A percentile compares a stretch with the other conserved stretches of the same genome.
These are phyloP conservation scores for Solanum sejunctum DNA, from an alignment of 257 asterid genomes.

Conservation along the genomic window DNA sequence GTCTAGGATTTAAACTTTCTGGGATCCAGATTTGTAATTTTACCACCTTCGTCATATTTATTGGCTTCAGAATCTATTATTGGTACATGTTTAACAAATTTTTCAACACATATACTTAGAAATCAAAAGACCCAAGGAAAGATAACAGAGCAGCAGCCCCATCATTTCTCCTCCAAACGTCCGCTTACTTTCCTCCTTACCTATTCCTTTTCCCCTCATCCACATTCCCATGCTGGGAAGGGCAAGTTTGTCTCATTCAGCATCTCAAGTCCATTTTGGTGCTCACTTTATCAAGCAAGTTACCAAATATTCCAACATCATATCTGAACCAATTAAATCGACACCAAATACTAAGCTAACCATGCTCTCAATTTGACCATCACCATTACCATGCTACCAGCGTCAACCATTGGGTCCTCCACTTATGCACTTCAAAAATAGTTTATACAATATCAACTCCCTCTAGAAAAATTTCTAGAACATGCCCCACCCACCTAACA, in stretches of 20 bases:
- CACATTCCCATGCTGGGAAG: not conserved
- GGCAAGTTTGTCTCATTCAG: not conserved
- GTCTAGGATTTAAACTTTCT: not conserved
- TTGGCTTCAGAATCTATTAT: not conserved
- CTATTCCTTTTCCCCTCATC: not conserved
- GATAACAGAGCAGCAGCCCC: not conserved
- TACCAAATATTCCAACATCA: not conserved
- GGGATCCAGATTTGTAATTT: not conserved
- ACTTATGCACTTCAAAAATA: not conserved
- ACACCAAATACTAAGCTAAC: not conserved
- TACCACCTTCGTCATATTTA: not conserved
- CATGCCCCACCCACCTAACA: not conserved
- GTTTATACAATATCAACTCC: not conserved
- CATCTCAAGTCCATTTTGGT: not conserved
- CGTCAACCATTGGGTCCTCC: not conserved
- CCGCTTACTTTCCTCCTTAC: not conserved
- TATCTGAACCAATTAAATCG: not conserved
- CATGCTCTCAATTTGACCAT: not conserved
- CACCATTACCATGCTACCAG: not conserved
- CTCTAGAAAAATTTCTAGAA: not conserved
- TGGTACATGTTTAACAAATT: not conserved
- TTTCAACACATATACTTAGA: not conserved
- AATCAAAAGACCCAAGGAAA: not conserved
- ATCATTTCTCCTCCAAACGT: not conserved
- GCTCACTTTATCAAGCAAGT: not conserved